A percentile compares a stretch with the other conserved stretches of the same genome.
These are phyloP conservation scores for Glebionis coronaria DNA, from an alignment of 129 eudicot species.

Conservation along the genomic window DNA sequence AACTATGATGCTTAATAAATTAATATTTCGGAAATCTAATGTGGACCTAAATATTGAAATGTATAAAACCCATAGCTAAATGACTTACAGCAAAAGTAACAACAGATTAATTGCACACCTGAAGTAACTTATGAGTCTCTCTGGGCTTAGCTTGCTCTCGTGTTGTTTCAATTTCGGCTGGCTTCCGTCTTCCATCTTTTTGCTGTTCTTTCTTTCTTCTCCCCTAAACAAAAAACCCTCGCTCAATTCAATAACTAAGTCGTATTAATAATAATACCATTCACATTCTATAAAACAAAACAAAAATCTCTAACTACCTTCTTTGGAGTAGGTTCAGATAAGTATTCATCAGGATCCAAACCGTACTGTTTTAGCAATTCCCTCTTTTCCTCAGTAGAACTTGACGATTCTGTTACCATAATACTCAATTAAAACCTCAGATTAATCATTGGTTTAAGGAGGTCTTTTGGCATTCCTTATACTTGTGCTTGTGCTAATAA, in stretches of 20 bases:
- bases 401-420: slow-evolving; percentile 42
- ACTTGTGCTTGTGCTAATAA: too few species aligned
- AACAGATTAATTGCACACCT: slow-evolving; percentile 40
- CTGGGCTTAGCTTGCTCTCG: slow-evolving; percentile 48
- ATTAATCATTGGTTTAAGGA: too few species aligned
- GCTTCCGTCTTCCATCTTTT: slow-evolving; percentile 37
- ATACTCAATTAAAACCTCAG: too few species aligned
- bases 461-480: too few species aligned
- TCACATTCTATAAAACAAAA: background rate
- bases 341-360: slow-evolving; percentile 76
- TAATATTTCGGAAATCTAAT: too few species aligned
- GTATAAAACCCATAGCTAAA: background rate
- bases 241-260: background rate
- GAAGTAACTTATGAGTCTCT: slow-evolving; percentile 86
- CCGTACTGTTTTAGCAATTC: slow-evolving; percentile 77
- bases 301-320: slow-evolving; percentile 41
- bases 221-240: slow-evolving; percentile 28
- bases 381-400: slow-evolving; percentile 42
- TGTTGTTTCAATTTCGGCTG: slow-evolving; percentile 3
- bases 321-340: slow-evolving; percentile 53
- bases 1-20: too few species aligned
- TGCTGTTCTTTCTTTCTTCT: slow-evolving; percentile 53
- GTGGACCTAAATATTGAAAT: too few species aligned
- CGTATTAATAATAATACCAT: background rate
- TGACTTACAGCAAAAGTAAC: background rate